A percentile compares a stretch with the other conserved stretches of the same genome.
These are phyloP conservation scores for Phlebopus sp. DNA, from an alignment of 1,284 basidiomycete species.

Conservation along the genomic window DNA sequence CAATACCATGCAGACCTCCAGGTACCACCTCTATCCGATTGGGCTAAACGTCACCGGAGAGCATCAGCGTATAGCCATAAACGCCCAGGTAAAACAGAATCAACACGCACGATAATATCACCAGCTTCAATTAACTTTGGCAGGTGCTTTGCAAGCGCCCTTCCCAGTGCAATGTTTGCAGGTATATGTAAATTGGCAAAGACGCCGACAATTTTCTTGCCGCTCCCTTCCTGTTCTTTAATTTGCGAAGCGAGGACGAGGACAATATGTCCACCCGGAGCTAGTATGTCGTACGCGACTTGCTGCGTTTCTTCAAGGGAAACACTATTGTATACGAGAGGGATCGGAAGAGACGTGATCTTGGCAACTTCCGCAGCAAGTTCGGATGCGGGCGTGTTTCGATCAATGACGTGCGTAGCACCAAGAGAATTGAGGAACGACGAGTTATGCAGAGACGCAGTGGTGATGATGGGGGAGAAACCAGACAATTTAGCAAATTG, in stretches of 20 bases:
- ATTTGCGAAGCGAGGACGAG: too few relatives aligned
- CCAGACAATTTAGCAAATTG: conserved; percentile 18
- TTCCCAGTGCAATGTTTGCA: too few relatives aligned
- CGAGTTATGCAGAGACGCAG: conserved; percentile 12
- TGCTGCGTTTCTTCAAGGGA: too few relatives aligned
- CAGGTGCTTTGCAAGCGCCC: background rate
- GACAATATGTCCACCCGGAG: too few relatives aligned
- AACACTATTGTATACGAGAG: too few relatives aligned
- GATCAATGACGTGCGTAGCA: conserved; percentile 16
- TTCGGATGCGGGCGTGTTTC: background rate
- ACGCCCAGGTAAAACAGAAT: too few relatives aligned
- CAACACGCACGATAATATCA: too few relatives aligned
- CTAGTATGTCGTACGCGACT: too few relatives aligned
- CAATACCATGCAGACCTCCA: background rate
- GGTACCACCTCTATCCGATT: background rate
- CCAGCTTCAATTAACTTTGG: background rate
- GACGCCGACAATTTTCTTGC: background rate
- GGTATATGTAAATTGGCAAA: too few relatives aligned
- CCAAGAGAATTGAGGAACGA: conserved; percentile 12
- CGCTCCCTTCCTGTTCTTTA: background rate
- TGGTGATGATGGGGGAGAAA: conserved; percentile 18
- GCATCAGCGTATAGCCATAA: too few relatives aligned
- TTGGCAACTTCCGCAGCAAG: background rate
- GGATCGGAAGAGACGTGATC: too few relatives aligned
- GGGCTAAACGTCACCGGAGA: too few relatives aligned